phyloP scores from a whole-genome alignment of 1,139 yeast genomes.

The Diutina rugosa region DNA sequence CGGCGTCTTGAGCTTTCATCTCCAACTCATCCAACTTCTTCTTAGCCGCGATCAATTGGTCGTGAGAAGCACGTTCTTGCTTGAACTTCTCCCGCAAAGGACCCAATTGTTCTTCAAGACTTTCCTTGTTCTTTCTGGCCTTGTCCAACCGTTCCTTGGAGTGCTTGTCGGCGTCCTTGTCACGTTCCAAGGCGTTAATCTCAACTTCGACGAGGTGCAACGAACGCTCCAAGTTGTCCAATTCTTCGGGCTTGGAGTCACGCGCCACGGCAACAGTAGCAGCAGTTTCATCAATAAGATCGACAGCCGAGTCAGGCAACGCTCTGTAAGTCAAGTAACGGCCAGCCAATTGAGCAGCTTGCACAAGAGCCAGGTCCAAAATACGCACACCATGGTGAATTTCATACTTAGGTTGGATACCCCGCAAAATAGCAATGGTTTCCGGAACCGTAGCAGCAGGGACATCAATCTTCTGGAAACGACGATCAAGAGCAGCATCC shows the following conservation, averaged over 20 bases:
- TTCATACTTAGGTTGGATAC: constrained; percentile 91
- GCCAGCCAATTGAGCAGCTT: constrained; percentile 92
- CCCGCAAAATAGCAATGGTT: constrained; percentile 92
- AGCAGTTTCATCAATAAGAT: constrained; percentile 90
- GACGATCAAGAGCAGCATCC: constrained; percentile 97
- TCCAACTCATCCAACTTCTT: constrained; percentile 86
- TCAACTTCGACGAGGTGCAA: constrained; percentile 86
- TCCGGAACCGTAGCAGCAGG: constrained; percentile 88
- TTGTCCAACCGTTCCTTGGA: constrained; percentile 76
- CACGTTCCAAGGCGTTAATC: constrained; percentile 94
- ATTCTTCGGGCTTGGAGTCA: constrained; percentile 95
- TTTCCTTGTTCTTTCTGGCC: constrained; percentile 72
- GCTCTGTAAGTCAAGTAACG: constrained; percentile 91
- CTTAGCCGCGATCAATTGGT: constrained; percentile 78
- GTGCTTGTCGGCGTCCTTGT: constrained; percentile 74
- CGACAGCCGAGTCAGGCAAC: constrained; percentile 96
- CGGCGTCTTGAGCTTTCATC: constrained; percentile 89
- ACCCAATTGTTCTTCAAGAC: constrained; percentile 68
- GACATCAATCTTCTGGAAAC: constrained; percentile 94
- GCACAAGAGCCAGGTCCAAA: constrained; percentile 84
- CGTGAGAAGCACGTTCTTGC: constrained; percentile 87
- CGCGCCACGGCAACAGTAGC: constrained; percentile 97
- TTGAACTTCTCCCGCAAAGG: constrained; percentile 81
- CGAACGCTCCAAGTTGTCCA: constrained; percentile 87
- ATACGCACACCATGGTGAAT: constrained; percentile 97